A percentile compares a stretch with the other conserved stretches of the same genome.
phyloP scores from a whole-genome alignment of 768 basidiomycete species.

The Pleurotus citrinopileatus region DNA sequence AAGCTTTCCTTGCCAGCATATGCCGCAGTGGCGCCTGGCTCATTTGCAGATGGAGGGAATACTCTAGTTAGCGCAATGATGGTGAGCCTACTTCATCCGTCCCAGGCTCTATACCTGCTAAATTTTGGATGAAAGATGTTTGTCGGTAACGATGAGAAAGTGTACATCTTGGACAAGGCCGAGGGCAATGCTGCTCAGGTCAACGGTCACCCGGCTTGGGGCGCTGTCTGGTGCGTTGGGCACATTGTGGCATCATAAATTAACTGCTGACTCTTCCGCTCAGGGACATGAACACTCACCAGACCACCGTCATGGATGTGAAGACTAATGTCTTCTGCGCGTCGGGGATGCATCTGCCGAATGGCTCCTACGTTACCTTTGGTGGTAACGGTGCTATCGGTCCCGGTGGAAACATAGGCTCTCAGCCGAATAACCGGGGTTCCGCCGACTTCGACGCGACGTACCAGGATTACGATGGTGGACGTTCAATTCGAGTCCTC shows the following conservation, averaged over 20 bases:
- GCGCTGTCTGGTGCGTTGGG: slow-evolving; percentile 54
- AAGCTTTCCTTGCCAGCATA: slow-evolving; percentile 17
- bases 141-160: slow-evolving; percentile 72
- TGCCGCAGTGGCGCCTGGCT: slow-evolving; percentile 33
- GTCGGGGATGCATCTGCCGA: slow-evolving; percentile 79
- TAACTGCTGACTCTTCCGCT: neutral
- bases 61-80: slow-evolving; percentile 52
- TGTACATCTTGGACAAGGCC: slow-evolving; percentile 92
- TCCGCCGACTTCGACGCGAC: slow-evolving; percentile 57
- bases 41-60: slow-evolving; percentile 43
- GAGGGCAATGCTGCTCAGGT: slow-evolving; percentile 71
- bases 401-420: slow-evolving; percentile 57
- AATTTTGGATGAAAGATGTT: slow-evolving; percentile 54
- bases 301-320: slow-evolving; percentile 67
- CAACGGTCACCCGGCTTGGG: slow-evolving; percentile 73
- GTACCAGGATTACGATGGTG: slow-evolving; percentile 82
- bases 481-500: slow-evolving; percentile 75
- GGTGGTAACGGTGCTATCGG: slow-evolving; percentile 79
- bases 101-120: slow-evolving; percentile 1
- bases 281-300: slow-evolving; percentile 63
- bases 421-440: slow-evolving; percentile 41
- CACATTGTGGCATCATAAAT: neutral
- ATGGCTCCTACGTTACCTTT: slow-evolving; percentile 71
- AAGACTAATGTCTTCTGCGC: slow-evolving; percentile 77
- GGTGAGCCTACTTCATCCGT: slow-evolving; percentile 29